phyloP scores from a whole-genome alignment of 192 early-diverging fungal genomes.

The Linnemannia zychae region DNA sequence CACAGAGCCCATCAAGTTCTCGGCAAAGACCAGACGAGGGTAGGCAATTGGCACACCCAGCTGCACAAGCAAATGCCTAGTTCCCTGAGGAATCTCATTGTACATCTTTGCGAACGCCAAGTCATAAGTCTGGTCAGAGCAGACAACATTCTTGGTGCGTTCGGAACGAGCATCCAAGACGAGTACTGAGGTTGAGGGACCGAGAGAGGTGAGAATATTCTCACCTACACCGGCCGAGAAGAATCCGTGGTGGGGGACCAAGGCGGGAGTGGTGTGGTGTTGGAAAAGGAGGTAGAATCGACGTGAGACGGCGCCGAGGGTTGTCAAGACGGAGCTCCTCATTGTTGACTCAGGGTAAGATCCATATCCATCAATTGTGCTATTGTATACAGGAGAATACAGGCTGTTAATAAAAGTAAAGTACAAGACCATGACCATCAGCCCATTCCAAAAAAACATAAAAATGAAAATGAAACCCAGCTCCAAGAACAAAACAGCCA shows the following conservation, averaged over 20 bases:
- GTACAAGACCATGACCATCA: neutral
- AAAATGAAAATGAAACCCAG: neutral
- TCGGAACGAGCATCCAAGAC: conserved; percentile 85
- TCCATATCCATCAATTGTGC: conserved; percentile 86
- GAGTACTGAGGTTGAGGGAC: conserved; percentile 73
- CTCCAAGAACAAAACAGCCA: neutral
- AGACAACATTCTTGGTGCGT: conserved; percentile 73
- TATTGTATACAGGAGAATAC: neutral
- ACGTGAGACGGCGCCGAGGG: conserved; percentile 67
- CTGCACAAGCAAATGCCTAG: conserved; percentile 78
- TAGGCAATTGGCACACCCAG: conserved; percentile 84
- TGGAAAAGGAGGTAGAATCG: conserved; percentile 90
- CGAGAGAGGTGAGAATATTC: conserved; percentile 76
- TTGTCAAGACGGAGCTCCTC: conserved; percentile 27
- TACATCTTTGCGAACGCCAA: conserved; percentile 72
- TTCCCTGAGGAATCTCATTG: conserved; percentile 64
- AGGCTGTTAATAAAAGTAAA: conserved; percentile 31
- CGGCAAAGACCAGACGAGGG: conserved; percentile 78
- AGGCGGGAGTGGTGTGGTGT: conserved; percentile 75
- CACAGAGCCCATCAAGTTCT: conserved; percentile 74
- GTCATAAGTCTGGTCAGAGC: conserved; percentile 71
- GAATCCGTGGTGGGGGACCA: conserved; percentile 75
- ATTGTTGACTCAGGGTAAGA: conserved; percentile 77
- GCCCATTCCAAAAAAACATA: neutral
- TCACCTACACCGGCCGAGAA: conserved; percentile 62